These are phyloP conservation scores for Albifimbria verrucaria DNA, from an alignment of 2,329 filamentous ascomycete species.

Conservation along the genomic window DNA sequence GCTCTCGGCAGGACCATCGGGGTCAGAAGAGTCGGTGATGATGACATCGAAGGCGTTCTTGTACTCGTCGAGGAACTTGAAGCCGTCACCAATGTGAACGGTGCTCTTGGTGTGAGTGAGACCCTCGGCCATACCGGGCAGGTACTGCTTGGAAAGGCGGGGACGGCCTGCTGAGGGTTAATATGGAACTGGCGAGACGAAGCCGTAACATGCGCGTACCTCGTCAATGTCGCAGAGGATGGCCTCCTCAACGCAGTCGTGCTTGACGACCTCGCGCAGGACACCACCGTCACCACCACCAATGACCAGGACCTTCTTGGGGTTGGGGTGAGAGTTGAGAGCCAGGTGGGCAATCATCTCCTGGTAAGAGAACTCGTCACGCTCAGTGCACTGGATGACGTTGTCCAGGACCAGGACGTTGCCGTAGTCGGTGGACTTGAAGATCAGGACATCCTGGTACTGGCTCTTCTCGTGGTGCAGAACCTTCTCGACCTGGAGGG, in stretches of 20 bases:
- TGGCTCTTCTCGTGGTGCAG: conserved; percentile 98
- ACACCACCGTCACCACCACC: conserved; percentile 97
- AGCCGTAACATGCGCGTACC: conserved; percentile 52
- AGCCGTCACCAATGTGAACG: conserved; percentile 92
- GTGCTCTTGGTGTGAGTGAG: conserved; percentile 93
- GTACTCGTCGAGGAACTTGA: conserved; percentile 96
- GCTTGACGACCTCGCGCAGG: conserved; percentile 97
- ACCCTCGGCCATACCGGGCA: conserved; percentile 88
- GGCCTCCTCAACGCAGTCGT: conserved; percentile 93
- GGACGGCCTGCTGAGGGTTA: conserved; percentile 67
- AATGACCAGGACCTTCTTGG: conserved; percentile 97
- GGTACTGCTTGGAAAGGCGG: conserved; percentile 96
- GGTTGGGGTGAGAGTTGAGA: conserved; percentile 97
- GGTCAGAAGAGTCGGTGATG: conserved; percentile 98
- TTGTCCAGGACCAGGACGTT: conserved; percentile 97
- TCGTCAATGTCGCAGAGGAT: conserved; percentile 98
- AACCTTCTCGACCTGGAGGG: conserved; percentile 94
- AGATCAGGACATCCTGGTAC: conserved; percentile 99
- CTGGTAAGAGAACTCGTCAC: conserved; percentile 99
- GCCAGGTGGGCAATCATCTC: conserved; percentile 99
- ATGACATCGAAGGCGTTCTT: conserved; percentile 99
- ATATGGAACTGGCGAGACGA: background rate
- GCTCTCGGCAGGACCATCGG: conserved; percentile 91
- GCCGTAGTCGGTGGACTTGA: conserved; percentile 96
- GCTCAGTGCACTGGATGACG: conserved; percentile 97